phyloP scores from a whole-genome alignment of 2,329 filamentous ascomycete genomes.

The Macroventuria anomochaeta region DNA sequence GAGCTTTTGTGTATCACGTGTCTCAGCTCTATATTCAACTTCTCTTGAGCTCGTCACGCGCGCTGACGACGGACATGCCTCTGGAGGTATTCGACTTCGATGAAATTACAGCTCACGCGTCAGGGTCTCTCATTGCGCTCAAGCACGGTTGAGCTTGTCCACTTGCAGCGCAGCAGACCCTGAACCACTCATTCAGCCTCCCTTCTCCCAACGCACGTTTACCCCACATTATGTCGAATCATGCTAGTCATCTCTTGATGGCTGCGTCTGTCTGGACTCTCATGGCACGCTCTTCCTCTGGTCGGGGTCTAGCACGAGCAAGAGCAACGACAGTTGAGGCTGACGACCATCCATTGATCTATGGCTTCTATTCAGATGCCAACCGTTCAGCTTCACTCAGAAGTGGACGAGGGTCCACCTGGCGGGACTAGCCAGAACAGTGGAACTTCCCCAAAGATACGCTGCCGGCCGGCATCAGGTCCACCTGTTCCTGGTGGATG shows the following conservation, averaged over 20 bases:
- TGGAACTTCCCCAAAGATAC: neutral
- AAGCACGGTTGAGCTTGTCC: neutral
- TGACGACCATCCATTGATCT: neutral
- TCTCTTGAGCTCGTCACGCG: neutral
- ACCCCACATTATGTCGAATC: neutral
- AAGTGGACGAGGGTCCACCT: neutral
- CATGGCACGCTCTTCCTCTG: neutral
- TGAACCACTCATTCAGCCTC: neutral
- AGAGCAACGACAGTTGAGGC: neutral
- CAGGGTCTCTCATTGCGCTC: neutral
- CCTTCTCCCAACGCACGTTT: conserved; percentile 1
- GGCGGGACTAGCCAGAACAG: neutral
- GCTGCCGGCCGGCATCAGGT: conserved; percentile 8
- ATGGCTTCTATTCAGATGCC: neutral
- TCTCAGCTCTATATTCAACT: neutral
- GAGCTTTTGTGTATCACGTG: neutral
- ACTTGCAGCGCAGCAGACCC: neutral
- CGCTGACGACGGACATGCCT: neutral
- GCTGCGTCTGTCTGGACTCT: neutral
- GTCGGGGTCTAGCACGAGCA: conserved; percentile 1
- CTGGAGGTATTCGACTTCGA: neutral
- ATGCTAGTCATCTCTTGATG: neutral
- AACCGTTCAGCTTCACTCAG: neutral
- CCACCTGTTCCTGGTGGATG: conserved; percentile 11
- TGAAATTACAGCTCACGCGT: neutral